These are phyloP conservation scores for Penicillium sp. DNA, from an alignment of 2,329 filamentous ascomycete genomes.

Conservation along the genomic window DNA sequence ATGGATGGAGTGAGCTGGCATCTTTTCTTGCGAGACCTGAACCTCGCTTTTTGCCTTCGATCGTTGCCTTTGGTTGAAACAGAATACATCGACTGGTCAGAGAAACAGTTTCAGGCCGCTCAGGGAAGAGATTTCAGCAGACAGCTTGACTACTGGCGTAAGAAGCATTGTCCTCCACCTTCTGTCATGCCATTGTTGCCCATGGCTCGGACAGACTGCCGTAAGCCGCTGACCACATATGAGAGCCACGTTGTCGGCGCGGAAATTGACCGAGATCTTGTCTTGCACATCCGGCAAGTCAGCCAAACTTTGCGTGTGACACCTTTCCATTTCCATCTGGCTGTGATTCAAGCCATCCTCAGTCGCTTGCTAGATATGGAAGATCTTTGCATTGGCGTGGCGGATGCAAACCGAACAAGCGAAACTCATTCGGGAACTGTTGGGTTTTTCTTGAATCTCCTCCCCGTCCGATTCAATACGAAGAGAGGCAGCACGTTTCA, in stretches of 20 bases:
- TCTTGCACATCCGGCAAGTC: too few relatives aligned
- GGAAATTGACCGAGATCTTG: too few relatives aligned
- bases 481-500: constrained; percentile 14
- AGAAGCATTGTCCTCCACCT: too few relatives aligned
- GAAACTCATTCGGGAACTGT: constrained; percentile 21
- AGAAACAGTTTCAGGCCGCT: too few relatives aligned
- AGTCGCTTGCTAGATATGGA: constrained; percentile 18
- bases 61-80: too few relatives aligned
- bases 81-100: too few relatives aligned
- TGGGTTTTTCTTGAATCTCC: constrained; percentile 37
- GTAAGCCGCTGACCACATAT: too few relatives aligned
- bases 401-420: constrained; percentile 34
- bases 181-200: too few relatives aligned
- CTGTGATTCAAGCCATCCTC: constrained; percentile 28
- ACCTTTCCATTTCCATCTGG: constrained; percentile 34
- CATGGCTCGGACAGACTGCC: too few relatives aligned
- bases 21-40: constrained; percentile 21
- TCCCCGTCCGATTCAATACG: constrained; percentile 30
- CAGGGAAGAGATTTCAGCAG: too few relatives aligned
- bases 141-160: too few relatives aligned
- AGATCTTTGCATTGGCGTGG: constrained; percentile 40
- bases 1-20: constrained; percentile 28
- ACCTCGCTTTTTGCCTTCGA: not conserved
- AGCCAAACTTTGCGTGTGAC: constrained; percentile 9
- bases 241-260: too few relatives aligned